Conservation (phyloP, 2,329 filamentous ascomycete genomes). For the Cercospora zeina region DNA sequence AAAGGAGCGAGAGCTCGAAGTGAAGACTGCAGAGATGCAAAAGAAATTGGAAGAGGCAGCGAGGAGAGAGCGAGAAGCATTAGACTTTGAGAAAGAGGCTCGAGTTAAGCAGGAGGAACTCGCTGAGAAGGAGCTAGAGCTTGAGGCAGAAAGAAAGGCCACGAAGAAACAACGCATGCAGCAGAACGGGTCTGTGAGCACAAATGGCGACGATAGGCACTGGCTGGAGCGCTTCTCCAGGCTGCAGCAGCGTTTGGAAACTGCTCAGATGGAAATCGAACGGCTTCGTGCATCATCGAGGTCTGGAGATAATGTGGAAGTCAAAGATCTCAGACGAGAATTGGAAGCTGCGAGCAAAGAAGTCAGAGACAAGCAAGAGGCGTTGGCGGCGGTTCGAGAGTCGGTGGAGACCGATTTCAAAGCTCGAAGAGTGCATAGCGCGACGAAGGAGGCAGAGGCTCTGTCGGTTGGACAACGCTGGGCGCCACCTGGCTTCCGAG, state of each 20-base stretch:
- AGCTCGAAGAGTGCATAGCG: constrained; percentile 9
- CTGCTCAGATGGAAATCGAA: constrained; percentile 11
- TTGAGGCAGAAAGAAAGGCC: constrained; percentile 11
- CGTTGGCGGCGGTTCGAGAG: not conserved
- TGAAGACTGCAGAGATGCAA: constrained; percentile 11
- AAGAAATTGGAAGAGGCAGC: constrained; percentile 13
- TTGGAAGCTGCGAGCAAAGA: not conserved
- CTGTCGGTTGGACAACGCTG: constrained; percentile 13
- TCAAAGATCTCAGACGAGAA: not conserved
- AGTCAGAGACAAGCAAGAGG: not conserved
- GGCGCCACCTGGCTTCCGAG: constrained; percentile 16
- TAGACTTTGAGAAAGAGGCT: constrained; percentile 14
- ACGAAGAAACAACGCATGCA: not conserved
- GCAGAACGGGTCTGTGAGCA: not conserved
- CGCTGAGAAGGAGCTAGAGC: constrained; percentile 6
- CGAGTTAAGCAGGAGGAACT: constrained; percentile 14
- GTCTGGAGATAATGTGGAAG: not conserved
- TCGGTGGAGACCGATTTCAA: not conserved
- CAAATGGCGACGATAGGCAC: not conserved
- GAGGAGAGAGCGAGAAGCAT: constrained; percentile 15
- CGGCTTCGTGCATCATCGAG: not conserved
- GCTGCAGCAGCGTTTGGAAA: constrained; percentile 5
- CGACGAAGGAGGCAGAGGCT: constrained; percentile 12
- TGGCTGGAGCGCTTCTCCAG: constrained; percentile 3
- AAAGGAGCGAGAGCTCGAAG: constrained; percentile 4